These are phyloP conservation scores for Yamadazyma songkhlaensis DNA, from an alignment of 1,139 yeast genomes.

Conservation along the genomic window DNA sequence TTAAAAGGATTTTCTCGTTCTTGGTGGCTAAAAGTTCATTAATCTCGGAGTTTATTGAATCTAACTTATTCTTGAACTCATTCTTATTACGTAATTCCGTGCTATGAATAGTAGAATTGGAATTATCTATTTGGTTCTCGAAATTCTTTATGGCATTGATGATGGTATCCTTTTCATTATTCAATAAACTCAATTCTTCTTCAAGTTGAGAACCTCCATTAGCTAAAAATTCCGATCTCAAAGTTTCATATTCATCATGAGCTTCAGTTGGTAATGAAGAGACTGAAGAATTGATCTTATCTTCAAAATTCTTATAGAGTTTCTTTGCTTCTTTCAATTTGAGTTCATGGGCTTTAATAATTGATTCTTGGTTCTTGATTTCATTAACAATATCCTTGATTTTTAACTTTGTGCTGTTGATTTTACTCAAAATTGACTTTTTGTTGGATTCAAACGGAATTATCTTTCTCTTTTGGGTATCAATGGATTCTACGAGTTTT, in stretches of 20 bases:
- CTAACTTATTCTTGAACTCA: slow-evolving; percentile 30
- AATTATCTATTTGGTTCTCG: slow-evolving; percentile 43
- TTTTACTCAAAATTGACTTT: slow-evolving; percentile 45
- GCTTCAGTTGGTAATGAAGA: slow-evolving; percentile 49
- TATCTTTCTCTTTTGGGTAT: slow-evolving; percentile 45
- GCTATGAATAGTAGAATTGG: slow-evolving; percentile 36
- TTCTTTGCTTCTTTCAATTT: slow-evolving; percentile 49
- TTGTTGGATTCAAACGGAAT: slow-evolving; percentile 59
- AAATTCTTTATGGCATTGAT: slow-evolving; percentile 36
- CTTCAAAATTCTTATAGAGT: slow-evolving; percentile 44
- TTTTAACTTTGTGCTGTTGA: slow-evolving; percentile 48
- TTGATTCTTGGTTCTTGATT: slow-evolving; percentile 46
- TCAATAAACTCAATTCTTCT: slow-evolving; percentile 42
- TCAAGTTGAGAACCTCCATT: slow-evolving; percentile 60
- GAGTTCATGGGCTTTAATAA: slow-evolving; percentile 38
- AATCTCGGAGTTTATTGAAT: slow-evolving; percentile 30
- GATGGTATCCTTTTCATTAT: slow-evolving; percentile 45
- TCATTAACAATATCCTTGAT: slow-evolving; percentile 54
- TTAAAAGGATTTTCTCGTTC: slow-evolving; percentile 40
- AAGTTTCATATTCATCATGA: slow-evolving; percentile 54
- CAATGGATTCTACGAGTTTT: slow-evolving; percentile 38
- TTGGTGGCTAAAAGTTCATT: slow-evolving; percentile 33
- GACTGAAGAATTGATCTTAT: slow-evolving; percentile 22
- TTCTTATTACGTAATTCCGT: slow-evolving; percentile 28
- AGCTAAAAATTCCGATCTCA: slow-evolving; percentile 57